Evolutionary conservation across 805 yeast species (phyloP).

Genomic region (Candida taoyuanica): DNA sequence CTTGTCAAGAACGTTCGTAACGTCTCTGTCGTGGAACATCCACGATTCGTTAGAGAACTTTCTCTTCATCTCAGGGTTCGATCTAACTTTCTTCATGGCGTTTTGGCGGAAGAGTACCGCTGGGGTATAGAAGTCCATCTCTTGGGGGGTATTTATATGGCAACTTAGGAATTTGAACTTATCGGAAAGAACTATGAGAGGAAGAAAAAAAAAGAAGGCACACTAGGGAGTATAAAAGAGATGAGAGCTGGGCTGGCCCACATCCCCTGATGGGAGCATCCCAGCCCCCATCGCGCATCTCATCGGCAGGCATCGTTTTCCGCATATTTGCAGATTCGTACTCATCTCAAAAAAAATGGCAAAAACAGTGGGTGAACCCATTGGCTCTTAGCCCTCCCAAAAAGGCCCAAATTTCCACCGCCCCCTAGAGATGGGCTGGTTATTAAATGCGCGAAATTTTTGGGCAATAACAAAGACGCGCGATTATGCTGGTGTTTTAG

Average conservation of each 20-base stretch:
- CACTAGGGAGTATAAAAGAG: not conserved
- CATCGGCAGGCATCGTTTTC: no score
- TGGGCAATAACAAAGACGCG: not conserved
- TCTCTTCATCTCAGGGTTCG: conserved; percentile 14
- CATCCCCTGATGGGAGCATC: not conserved
- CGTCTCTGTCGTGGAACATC: conserved; percentile 19
- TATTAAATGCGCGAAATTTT: no score
- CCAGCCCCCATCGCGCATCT: not conserved
- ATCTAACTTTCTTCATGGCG: conserved; percentile 21
- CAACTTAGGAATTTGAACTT: no score
- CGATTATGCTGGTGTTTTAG: not conserved
- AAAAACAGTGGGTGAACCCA: no score
- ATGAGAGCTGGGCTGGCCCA: not conserved
- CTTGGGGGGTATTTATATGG: not conserved
- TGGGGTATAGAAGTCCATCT: conserved; percentile 25
- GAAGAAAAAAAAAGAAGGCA: not conserved
- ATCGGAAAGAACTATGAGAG: not conserved
- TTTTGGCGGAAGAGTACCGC: conserved; percentile 25
- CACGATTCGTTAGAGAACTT: conserved; percentile 20
- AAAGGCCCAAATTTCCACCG: no score
- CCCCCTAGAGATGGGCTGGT: not conserved
- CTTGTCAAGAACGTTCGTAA: conserved; percentile 36
- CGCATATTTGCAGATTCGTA: no score
- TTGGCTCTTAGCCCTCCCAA: no score
- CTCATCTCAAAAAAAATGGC: no score